These are phyloP conservation scores for Coemansia sp. DNA, from an alignment of 192 early-diverging fungal species.

Conservation along the genomic window DNA sequence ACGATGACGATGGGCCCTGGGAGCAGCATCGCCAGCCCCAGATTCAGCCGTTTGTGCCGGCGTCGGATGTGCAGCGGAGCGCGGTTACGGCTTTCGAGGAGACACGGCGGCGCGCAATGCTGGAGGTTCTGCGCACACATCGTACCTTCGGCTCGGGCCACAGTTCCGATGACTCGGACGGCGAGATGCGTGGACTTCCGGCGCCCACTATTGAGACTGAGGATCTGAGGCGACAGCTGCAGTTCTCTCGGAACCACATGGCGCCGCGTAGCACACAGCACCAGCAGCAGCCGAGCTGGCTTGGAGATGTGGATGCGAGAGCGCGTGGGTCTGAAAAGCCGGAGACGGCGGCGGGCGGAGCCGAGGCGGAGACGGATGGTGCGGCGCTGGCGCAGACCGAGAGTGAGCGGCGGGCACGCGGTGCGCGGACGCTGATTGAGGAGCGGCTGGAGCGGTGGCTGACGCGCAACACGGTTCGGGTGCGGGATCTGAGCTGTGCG, in stretches of 20 bases:
- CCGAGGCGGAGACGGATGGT: background rate
- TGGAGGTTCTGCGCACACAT: constrained; percentile 28
- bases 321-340: constrained; percentile 22
- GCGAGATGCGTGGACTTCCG: constrained; percentile 4
- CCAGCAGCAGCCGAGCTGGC: constrained; percentile 23
- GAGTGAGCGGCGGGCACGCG: constrained; percentile 1
- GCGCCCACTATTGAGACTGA: background rate
- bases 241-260: background rate
- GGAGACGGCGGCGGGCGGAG: constrained; percentile 11
- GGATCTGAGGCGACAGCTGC: constrained; percentile 1
- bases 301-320: background rate
- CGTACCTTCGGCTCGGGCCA: constrained; percentile 7
- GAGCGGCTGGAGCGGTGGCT: constrained; percentile 30
- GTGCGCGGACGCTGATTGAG: constrained; percentile 24
- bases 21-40: background rate
- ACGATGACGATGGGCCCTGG: background rate
- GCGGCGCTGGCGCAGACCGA: background rate
- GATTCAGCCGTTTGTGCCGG: background rate
- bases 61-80: background rate
- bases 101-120: constrained; percentile 33
- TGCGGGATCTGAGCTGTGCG: constrained; percentile 35
- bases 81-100: constrained; percentile 11
- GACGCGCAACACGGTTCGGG: constrained; percentile 28
- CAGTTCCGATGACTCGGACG: constrained; percentile 24
- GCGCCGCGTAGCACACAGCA: constrained; percentile 1